Evolutionary conservation across 345 rosid genomes (phyloP), one percentile per base, ranked within the genome.

Genomic region (Populus alba): DNA sequence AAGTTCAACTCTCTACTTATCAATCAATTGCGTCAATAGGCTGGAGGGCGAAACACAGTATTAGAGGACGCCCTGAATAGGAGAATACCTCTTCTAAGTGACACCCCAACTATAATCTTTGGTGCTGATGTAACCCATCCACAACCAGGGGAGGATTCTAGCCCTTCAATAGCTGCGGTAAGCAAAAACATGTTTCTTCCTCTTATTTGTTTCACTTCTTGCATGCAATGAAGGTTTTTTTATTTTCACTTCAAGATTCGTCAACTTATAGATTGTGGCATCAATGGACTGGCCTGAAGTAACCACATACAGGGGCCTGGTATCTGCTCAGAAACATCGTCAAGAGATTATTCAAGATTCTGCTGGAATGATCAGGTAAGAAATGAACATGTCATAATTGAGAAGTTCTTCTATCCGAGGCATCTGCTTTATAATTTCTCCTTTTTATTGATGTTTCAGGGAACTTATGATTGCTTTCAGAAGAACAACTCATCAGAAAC

Each of bases 71-170:
- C 66, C 23, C 25, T 62, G 11, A 20, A n/a, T 23, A 22, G 66
- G 29, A 62, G 13, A 62, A 62, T 62, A 62, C 33, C 66, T 62
- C 29, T 62, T 62, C 31, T 62, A 23, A 20, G 25, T 62, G 66
- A 62, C 23, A 7, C 3, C 66, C 66, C 66, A 62, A 62, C 66
- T 62, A 62, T 62, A 22, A 62, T 62, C 66, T 62, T 62, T 62
- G 66, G 66, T 22, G 66, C 66, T 62, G 66, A 62, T 62, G 66
- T 62, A 22, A 62, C 66, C 8, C 66, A 62, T 23, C 66, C 66
- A 62, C 25, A 62, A 9, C 66, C 66, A 22, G 66, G 66, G 29
- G 66, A 62, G 29, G 66, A 62, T 62, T 62, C 66, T 22, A 62
- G 66, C 66, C 66, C 66, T 62, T 62, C 66, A 7, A 62, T 62